phyloP scores from a whole-genome alignment of 2,329 filamentous ascomycete species.

The Penicillium sclerotigenum region DNA sequence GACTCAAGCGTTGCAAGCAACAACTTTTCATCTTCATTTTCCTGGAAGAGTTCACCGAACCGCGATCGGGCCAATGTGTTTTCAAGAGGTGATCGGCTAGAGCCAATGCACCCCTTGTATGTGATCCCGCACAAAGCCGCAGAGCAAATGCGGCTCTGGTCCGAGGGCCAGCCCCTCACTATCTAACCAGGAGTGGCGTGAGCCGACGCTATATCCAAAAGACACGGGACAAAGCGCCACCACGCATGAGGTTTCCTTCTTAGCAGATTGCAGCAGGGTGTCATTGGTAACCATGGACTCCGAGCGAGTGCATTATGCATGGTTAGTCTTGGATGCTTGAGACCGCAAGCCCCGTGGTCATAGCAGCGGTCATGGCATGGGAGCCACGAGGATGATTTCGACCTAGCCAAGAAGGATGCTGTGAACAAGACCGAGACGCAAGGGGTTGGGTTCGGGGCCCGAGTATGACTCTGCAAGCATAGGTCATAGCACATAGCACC shows the following conservation, averaged over 20 bases:
- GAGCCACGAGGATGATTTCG: slow-evolving; percentile 10
- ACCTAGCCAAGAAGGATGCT: neutral
- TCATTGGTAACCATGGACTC: slow-evolving; percentile 1
- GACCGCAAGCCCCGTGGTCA: slow-evolving; percentile 6
- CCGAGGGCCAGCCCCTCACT: slow-evolving; percentile 41
- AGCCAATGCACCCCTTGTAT: slow-evolving; percentile 76
- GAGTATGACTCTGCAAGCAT: slow-evolving; percentile 1
- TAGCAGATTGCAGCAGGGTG: neutral
- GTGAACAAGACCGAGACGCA: slow-evolving; percentile 11
- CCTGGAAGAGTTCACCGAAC: slow-evolving; percentile 40
- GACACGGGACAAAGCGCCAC: neutral
- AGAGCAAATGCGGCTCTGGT: slow-evolving; percentile 64
- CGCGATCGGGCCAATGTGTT: slow-evolving; percentile 58
- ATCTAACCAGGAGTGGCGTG: neutral
- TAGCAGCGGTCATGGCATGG: slow-evolving; percentile 11
- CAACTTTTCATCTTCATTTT: slow-evolving; percentile 37
- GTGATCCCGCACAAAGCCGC: slow-evolving; percentile 72
- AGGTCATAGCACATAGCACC: slow-evolving; percentile 7
- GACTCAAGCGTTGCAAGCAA: slow-evolving; percentile 29
- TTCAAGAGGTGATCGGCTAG: slow-evolving; percentile 67
- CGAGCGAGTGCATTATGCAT: slow-evolving; percentile 7
- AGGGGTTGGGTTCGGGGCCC: slow-evolving; percentile 7
- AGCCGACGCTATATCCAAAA: neutral
- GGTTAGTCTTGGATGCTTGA: neutral
- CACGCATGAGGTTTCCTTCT: neutral